Evolutionary conservation across 352 stramenopile species (phyloP).

Genomic region (Blastocystis sp.): DNA sequence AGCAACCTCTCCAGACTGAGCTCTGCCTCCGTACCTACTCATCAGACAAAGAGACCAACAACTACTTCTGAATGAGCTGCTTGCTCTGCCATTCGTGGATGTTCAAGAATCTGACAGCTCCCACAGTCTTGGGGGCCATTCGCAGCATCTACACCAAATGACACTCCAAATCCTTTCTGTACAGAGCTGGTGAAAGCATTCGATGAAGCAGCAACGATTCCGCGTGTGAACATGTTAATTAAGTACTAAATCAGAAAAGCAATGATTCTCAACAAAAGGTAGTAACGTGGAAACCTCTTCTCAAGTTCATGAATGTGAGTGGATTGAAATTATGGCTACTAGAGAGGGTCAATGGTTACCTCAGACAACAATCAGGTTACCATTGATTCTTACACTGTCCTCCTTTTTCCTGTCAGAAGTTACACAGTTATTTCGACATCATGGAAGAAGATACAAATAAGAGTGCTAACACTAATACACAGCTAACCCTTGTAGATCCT

Average conservation of each 20-base stretch:
- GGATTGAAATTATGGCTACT: no score
- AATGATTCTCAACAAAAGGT: conserved; percentile 9
- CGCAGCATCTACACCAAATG: conserved; percentile 33
- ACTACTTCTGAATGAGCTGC: conserved; percentile 83
- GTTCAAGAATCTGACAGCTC: conserved; percentile 74
- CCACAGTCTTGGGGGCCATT: conserved; percentile 60
- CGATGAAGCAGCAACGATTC: conserved; percentile 45
- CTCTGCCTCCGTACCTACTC: conserved; percentile 72
- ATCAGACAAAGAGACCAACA: conserved; percentile 72
- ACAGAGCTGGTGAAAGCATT: conserved; percentile 52
- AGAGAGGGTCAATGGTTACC: no score
- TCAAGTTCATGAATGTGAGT: not conserved
- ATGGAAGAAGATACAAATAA: no score
- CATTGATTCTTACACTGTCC: no score
- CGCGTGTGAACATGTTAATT: conserved; percentile 52
- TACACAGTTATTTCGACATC: no score
- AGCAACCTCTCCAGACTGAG: conserved; percentile 67
- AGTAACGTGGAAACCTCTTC: conserved; percentile 37
- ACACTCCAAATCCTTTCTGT: not conserved
- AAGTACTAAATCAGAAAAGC: conserved; percentile 26
- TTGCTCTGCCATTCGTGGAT: conserved; percentile 86
- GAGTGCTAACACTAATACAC: no score
- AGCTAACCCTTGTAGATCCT: not conserved
- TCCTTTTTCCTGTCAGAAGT: no score
- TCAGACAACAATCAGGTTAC: no score